Conservation (phyloP, 805 yeast genomes). For the Spathaspora passalidarum region DNA sequence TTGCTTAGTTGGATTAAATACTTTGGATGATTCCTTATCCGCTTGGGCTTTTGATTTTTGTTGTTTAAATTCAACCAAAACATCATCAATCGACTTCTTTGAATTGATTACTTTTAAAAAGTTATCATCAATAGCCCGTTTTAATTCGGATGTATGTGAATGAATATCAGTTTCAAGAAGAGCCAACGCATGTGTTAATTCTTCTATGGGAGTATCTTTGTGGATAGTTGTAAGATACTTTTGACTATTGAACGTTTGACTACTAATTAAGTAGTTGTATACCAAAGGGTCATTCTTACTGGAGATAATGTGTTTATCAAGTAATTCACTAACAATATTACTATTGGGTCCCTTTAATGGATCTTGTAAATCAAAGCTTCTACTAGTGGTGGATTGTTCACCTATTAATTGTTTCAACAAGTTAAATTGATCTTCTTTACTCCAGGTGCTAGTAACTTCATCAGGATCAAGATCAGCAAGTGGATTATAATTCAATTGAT, state of each 20-base stretch:
- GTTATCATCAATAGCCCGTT: slow-evolving; percentile 34
- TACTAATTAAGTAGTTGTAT: slow-evolving; percentile 31
- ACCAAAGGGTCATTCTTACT: slow-evolving; percentile 29
- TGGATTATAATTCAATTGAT: slow-evolving; percentile 11
- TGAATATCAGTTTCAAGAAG: slow-evolving; percentile 33
- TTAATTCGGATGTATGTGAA: slow-evolving; percentile 33
- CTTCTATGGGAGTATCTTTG: slow-evolving; percentile 34
- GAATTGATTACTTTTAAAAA: slow-evolving; percentile 34
- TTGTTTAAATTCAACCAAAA: slow-evolving; percentile 29
- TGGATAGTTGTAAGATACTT: slow-evolving; percentile 37
- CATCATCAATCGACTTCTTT: slow-evolving; percentile 38
- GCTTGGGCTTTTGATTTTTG: slow-evolving; percentile 34
- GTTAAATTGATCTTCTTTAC: slow-evolving; percentile 29
- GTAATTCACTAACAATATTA: slow-evolving; percentile 24
- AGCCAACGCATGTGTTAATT: slow-evolving; percentile 25
- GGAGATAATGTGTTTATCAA: slow-evolving; percentile 20
- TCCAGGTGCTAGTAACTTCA: slow-evolving; percentile 12
- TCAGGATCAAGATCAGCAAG: slow-evolving; percentile 15
- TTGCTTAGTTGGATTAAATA: slow-evolving; percentile 33
- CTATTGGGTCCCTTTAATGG: slow-evolving; percentile 31
- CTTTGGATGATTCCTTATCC: slow-evolving; percentile 31
- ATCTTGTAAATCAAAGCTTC: slow-evolving; percentile 27
- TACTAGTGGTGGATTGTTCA: slow-evolving; percentile 7
- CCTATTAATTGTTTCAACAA: slow-evolving; percentile 25
- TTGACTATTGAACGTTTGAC: slow-evolving; percentile 33